Evolutionary conservation across 495 filamentous ascomycete species (phyloP).

Genomic region (Geoglossum glabrum): DNA sequence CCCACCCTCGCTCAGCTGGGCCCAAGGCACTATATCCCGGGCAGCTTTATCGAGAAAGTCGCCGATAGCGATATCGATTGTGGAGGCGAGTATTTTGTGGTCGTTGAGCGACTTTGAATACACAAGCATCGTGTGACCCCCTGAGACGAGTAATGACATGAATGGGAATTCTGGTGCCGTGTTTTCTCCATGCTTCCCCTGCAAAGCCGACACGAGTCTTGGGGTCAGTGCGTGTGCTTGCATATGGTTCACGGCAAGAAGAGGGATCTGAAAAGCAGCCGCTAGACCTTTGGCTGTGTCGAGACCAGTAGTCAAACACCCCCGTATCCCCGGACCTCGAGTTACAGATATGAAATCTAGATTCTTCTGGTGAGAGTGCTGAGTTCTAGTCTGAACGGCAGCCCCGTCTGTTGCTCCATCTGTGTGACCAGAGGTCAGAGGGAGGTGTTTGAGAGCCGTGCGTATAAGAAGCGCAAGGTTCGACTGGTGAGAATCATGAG

Average conservation of each 20-base stretch:
- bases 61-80: constrained; percentile 59
- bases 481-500: constrained; percentile 51
- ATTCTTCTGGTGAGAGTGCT: constrained; percentile 15
- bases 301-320: constrained; percentile 52
- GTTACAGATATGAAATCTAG: constrained; percentile 77
- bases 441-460: constrained; percentile 37
- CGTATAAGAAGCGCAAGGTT: constrained; percentile 44
- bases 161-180: constrained; percentile 48
- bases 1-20: constrained; percentile 22
- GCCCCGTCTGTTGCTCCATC: background rate
- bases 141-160: constrained; percentile 73
- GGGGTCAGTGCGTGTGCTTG: constrained; percentile 87
- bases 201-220: constrained; percentile 48
- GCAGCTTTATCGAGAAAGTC: constrained; percentile 72
- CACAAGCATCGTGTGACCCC: constrained; percentile 77
- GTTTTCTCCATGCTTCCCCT: constrained; percentile 1
- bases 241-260: constrained; percentile 89
- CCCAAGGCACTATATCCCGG: constrained; percentile 43
- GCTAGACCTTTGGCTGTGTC: constrained; percentile 80
- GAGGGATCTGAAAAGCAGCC: constrained; percentile 56
- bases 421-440: constrained; percentile 15
- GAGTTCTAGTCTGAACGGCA: background rate
- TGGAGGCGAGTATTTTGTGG: constrained; percentile 52
- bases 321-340: constrained; percentile 71
- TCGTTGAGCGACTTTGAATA: constrained; percentile 41